These are phyloP conservation scores for Suillus subaureus DNA, from an alignment of 768 basidiomycete genomes.

Conservation along the genomic window DNA sequence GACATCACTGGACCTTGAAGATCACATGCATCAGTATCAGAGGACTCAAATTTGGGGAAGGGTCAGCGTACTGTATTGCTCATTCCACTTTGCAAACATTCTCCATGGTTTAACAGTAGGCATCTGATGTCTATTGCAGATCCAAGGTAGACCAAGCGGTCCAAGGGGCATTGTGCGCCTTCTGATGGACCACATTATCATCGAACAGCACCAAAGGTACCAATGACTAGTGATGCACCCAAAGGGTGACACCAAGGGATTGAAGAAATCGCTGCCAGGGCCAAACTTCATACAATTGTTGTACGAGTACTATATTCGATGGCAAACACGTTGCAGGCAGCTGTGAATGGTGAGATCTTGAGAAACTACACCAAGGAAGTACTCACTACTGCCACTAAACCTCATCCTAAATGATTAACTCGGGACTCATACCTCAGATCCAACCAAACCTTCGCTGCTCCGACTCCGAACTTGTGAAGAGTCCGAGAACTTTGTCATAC, in stretches of 20 bases:
- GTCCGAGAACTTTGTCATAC: background rate
- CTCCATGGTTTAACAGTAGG: background rate
- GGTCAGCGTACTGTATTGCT: background rate
- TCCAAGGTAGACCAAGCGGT: background rate
- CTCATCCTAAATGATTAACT: background rate
- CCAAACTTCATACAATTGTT: background rate
- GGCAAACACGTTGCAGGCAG: background rate
- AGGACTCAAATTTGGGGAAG: background rate
- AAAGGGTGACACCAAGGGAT: background rate
- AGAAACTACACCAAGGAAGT: background rate
- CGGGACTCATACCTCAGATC: background rate
- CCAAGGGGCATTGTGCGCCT: background rate
- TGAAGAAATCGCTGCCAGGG: background rate
- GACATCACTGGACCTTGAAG: conserved; percentile 42
- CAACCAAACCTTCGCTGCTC: background rate
- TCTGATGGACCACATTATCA: background rate
- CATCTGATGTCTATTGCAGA: background rate
- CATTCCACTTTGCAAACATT: background rate
- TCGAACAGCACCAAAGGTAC: background rate
- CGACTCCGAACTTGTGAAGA: background rate
- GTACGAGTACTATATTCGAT: background rate
- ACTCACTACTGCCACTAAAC: background rate
- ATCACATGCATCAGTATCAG: background rate
- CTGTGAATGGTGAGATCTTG: background rate
- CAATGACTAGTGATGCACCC: background rate